Evolutionary conservation across 2,329 filamentous ascomycete genomes (phyloP).

Genomic region (Cytospora leucostoma): DNA sequence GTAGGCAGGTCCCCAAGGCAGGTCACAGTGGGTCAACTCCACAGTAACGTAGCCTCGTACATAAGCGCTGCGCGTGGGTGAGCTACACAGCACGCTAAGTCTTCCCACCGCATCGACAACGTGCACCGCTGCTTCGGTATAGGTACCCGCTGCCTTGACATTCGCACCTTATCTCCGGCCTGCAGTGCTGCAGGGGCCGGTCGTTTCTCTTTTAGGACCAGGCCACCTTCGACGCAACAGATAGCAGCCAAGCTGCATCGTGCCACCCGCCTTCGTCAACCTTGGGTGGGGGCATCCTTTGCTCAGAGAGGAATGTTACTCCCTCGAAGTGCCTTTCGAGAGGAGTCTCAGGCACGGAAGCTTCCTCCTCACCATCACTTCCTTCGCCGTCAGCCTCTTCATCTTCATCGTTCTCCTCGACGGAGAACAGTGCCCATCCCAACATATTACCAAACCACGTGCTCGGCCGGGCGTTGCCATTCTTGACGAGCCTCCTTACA

Average conservation of each 20-base stretch:
- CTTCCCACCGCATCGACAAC: constrained; percentile 7
- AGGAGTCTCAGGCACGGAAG: constrained; percentile 17
- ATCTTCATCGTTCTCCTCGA: constrained; percentile 58
- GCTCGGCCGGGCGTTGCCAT: constrained; percentile 51
- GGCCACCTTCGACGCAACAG: constrained; percentile 60
- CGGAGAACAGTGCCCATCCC: constrained; percentile 63
- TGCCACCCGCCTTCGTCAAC: constrained; percentile 63
- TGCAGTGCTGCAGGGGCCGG: neutral
- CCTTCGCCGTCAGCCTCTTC: constrained; percentile 34
- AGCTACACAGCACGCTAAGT: neutral
- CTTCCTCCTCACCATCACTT: constrained; percentile 27
- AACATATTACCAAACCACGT: constrained; percentile 62
- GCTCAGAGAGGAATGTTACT: constrained; percentile 44
- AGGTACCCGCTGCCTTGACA: constrained; percentile 1
- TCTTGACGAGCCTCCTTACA: constrained; percentile 57
- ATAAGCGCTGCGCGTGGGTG: constrained; percentile 7
- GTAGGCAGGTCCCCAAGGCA: constrained; percentile 5
- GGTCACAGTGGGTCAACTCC: constrained; percentile 13
- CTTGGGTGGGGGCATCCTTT: constrained; percentile 51
- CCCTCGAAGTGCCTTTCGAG: constrained; percentile 42
- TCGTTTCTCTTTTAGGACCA: constrained; percentile 20
- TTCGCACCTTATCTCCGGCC: neutral
- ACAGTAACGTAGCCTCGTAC: neutral
- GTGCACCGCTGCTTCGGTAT: constrained; percentile 7
- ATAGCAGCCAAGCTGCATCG: constrained; percentile 68